A percentile compares a stretch with the other conserved stretches of the same genome.
Evolutionary conservation across 148 eudicot genomes (phyloP).

Genomic region (Dysphania ambrosioides): DNA sequence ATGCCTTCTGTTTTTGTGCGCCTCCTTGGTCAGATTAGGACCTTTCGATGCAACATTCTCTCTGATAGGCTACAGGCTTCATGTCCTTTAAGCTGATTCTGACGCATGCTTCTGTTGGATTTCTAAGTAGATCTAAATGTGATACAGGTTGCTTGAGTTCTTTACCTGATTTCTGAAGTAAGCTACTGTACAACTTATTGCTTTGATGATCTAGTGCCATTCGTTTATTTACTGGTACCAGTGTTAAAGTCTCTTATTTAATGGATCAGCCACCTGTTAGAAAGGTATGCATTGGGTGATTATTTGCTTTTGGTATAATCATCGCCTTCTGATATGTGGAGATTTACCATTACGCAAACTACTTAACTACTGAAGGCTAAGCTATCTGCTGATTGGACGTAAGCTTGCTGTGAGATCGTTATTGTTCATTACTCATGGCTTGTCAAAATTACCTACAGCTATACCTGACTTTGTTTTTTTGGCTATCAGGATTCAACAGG

Average conservation of each 20-base stretch:
- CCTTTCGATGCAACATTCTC: slow-evolving; percentile 5
- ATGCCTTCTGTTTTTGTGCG: slow-evolving; percentile 8
- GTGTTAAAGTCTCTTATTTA: slow-evolving; percentile 44
- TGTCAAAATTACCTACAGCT: background rate
- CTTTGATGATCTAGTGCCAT: slow-evolving; percentile 44
- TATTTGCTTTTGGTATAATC: slow-evolving; percentile 27
- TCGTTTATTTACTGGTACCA: slow-evolving; percentile 42
- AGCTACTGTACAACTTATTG: slow-evolving; percentile 44
- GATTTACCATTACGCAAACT: slow-evolving; percentile 21
- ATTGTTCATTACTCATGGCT: slow-evolving; percentile 7
- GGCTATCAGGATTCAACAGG: slow-evolving; percentile 60
- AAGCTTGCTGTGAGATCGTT: slow-evolving; percentile 17
- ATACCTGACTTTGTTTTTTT: slow-evolving; percentile 19
- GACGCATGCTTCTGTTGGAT: no score
- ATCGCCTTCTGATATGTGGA: slow-evolving; percentile 31
- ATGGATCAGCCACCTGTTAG: slow-evolving; percentile 43
- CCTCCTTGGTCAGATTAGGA: slow-evolving; percentile 11
- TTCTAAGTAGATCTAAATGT: no score
- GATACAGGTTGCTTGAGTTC: slow-evolving; percentile 46
- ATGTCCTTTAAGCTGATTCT: slow-evolving; percentile 20
- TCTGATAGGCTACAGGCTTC: background rate
- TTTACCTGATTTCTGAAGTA: slow-evolving; percentile 48
- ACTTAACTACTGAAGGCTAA: slow-evolving; percentile 21
- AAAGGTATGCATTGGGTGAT: slow-evolving; percentile 43
- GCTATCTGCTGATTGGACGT: slow-evolving; percentile 8